Evolutionary conservation across 163 green algal genomes (phyloP), one percentile per base, ranked within the genome.

Genomic region (Coccomyxa subellipsoidea): DNA sequence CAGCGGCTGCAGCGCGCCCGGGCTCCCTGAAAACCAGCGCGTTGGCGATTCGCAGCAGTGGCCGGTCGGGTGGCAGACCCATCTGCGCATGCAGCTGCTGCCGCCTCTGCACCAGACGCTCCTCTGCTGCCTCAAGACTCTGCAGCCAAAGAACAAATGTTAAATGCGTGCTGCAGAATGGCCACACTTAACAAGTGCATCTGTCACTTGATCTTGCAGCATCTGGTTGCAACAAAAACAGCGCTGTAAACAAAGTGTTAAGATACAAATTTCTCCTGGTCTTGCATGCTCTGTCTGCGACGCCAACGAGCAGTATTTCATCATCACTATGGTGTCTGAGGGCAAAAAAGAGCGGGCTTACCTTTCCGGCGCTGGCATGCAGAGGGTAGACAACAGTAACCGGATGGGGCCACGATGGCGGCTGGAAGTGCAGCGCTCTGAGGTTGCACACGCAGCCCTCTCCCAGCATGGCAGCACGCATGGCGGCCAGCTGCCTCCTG

Each of bases 11-110:
- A 12, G 18, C 18, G 38, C 39, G 34, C 2, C n/a, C 80, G 25
- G 6, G 36, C 5, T 25, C 53, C 15, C 54, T 47, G 79, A 88
- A 81, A 4, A 59, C 54, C 6, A 94, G 37, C 21, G 93, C 91
- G 38, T 94, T 93, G 7, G 85, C 87, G 3, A 85, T 66, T 2
- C 90, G 81, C 72, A 97, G 87, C 80, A 93, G 84, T 0, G 94
- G 94, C 18, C 93, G 82, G 83, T 97, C 87, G 25, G 77, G 12
- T 4, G 94, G 94, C 81, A 97, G 86, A 12, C 86, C 35, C 29
- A 85, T 77, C 4, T 54, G 69, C 29, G 75, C 23, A 34, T 84
- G 82, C 72, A 88, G 75, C 37, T 69, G 29, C 54, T 40, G 25
- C 34, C 77, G 31, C 36, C 27, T 21, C 4, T 6, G 36, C 36